Evolutionary conservation across 257 asterid genomes (phyloP).

Genomic region (Ajuga chamaepitys): DNA sequence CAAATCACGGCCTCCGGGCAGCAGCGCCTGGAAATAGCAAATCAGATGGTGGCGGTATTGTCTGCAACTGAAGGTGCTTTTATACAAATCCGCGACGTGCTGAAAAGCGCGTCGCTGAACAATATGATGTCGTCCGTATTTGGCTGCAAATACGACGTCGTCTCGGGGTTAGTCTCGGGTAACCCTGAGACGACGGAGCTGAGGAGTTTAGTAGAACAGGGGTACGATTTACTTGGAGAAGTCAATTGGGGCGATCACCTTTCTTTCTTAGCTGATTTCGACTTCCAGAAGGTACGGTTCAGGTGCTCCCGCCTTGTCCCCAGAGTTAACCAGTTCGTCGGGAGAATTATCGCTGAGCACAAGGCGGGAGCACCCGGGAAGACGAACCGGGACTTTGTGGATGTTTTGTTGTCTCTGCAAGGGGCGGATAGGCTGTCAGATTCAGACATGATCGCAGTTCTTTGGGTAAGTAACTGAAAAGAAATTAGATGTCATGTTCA

Average conservation of each 20-base stretch:
- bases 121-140: conserved; percentile 78
- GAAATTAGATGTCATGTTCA: background rate
- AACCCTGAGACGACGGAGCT: conserved; percentile 34
- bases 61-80: background rate
- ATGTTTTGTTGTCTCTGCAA: conserved; percentile 57
- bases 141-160: conserved; percentile 40
- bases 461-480: conserved; percentile 49
- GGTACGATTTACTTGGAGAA: conserved; percentile 50
- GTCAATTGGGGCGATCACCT: conserved; percentile 79
- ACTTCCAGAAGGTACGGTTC: conserved; percentile 48
- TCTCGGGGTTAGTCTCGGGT: conserved; percentile 8
- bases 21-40: conserved; percentile 42
- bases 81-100: conserved; percentile 46
- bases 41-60: conserved; percentile 30
- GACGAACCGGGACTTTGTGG: conserved; percentile 51
- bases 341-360: conserved; percentile 44
- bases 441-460: conserved; percentile 80
- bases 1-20: conserved; percentile 43
- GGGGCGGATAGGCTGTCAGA: conserved; percentile 49
- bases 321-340: conserved; percentile 50
- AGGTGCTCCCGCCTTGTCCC: conserved; percentile 67
- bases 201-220: conserved; percentile 53
- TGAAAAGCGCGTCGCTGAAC: conserved; percentile 58
- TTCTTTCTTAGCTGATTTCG: conserved; percentile 51
- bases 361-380: conserved; percentile 7